Percentiles rank a stretch among this genome's conserved stretches.
Evolutionary conservation across 208 protist genomes (phyloP).

Genomic region (Endotrypanum monterogeii): DNA sequence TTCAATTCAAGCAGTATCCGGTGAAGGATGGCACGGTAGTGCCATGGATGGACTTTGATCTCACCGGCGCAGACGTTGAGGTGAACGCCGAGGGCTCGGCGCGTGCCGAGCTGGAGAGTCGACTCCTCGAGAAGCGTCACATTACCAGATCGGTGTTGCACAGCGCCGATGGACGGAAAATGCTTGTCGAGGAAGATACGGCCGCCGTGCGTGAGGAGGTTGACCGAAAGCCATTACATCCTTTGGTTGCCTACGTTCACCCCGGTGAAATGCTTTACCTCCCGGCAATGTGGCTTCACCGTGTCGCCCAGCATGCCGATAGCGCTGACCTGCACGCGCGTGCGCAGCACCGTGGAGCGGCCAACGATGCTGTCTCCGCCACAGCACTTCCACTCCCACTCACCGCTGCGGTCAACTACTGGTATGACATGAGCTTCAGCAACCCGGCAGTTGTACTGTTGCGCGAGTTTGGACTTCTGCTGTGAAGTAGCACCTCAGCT

Average conservation of each 20-base stretch:
- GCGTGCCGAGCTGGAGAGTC: slow-evolving; percentile 19
- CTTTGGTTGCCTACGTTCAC: slow-evolving; percentile 71
- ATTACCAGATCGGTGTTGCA: neutral
- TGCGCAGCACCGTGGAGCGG: slow-evolving; percentile 11
- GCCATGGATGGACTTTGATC: slow-evolving; percentile 89
- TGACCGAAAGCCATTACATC: slow-evolving; percentile 44
- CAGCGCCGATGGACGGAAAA: neutral
- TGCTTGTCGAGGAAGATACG: neutral
- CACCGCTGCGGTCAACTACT: slow-evolving; percentile 93
- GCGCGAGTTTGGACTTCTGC: slow-evolving; percentile 78
- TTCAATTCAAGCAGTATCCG: slow-evolving; percentile 49
- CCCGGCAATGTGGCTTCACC: slow-evolving; percentile 90
- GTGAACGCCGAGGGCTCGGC: slow-evolving; percentile 26
- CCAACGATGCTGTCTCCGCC: neutral
- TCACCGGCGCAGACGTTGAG: slow-evolving; percentile 56
- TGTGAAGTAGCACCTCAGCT: slow-evolving; percentile 32
- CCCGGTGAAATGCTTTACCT: slow-evolving; percentile 92
- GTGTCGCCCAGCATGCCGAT: slow-evolving; percentile 86
- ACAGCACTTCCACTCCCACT: slow-evolving; percentile 50
- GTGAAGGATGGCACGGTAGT: slow-evolving; percentile 64
- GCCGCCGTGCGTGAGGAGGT: slow-evolving; percentile 21
- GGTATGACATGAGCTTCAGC: slow-evolving; percentile 92
- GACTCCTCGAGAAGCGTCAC: slow-evolving; percentile 35
- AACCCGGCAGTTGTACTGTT: slow-evolving; percentile 84
- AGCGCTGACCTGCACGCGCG: slow-evolving; percentile 50